Base-by-base conservation (phyloP, 768 basidiomycete species). In the Arthromyces matolae region DNA sequence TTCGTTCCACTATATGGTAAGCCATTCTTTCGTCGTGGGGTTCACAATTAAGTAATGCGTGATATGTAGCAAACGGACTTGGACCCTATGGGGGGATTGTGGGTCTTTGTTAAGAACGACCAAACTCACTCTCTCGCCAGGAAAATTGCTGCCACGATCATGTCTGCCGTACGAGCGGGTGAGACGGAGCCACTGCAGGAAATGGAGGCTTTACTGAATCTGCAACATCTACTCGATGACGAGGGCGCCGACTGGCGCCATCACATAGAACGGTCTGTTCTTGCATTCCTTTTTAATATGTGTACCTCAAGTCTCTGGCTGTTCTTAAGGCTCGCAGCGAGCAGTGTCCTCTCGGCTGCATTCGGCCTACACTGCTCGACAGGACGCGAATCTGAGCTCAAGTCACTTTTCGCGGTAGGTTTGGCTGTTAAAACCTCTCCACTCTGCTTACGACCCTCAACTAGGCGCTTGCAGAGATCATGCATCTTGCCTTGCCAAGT, bases 341-440 rank as follows among this genome's bases (percentile, higher is more conserved):
- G 42, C 34, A 40, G 28, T 2, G n/a, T 29, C 9, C 46, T 47
- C 9, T 24, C 45, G 13, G 46, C 28, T 31, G 37, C 24, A 3
- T 47, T 40, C 25, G 46, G 46, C 2, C 3, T 40, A 16, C 46
- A 40, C n/a, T 47, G 46, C 12, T 31, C 22, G 6, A 48, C 51
- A 37, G 41, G 51, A 20, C 35, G 33, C 16, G 39, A 46, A 25
- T 8, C 25, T 18, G 39, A 40, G 3, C 25, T 40, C 16, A 40
- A 27, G 24, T 23, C 25, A 3, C 1, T 41, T 12, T 28, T 41
- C 8, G 2, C 12, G 12, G 40, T 28, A 8, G 0, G 16, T 41
- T 5, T 13, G 20, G n/a, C 9, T 5, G 6, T 10, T 4, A 2
- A 22, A 8, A 4, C 34, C 16, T 13, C 8, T 16, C 13, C 18